Percentiles rank a stretch among this genome's conserved stretches.
Conservation (phyloP, 2,329 filamentous ascomycete genomes). For the Aspergillus spinulosporus region DNA sequence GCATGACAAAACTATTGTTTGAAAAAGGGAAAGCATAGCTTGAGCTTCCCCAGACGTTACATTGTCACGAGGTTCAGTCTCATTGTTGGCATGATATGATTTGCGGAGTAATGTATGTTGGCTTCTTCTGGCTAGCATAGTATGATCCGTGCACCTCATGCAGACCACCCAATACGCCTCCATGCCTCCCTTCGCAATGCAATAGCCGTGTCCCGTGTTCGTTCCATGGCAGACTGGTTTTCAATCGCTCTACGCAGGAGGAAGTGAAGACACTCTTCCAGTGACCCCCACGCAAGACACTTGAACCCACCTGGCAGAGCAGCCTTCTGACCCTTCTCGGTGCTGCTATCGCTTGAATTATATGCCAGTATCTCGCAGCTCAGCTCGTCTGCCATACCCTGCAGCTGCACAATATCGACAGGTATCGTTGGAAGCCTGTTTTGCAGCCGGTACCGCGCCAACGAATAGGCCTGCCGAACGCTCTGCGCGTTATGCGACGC, state of each 20-base stretch:
- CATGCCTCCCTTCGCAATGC: constrained; percentile 64
- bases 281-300: constrained; percentile 55
- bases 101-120: constrained; percentile 7
- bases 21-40: neutral
- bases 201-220: constrained; percentile 62
- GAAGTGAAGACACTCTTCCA: constrained; percentile 56
- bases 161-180: constrained; percentile 23
- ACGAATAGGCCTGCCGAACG: constrained; percentile 47
- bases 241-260: constrained; percentile 64
- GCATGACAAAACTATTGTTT: neutral
- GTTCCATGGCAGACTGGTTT: constrained; percentile 68
- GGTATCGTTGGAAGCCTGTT: constrained; percentile 40
- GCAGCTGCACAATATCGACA: constrained; percentile 69
- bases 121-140: neutral
- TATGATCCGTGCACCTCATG: neutral
- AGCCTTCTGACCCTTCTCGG: neutral
- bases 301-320: constrained; percentile 50
- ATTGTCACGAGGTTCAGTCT: constrained; percentile 1
- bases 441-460: constrained; percentile 39
- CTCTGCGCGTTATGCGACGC: constrained; percentile 56
- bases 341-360: constrained; percentile 21
- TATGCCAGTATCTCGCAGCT: constrained; percentile 53
- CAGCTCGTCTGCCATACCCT: constrained; percentile 90
- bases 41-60: neutral
- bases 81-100: constrained; percentile 11